A percentile compares a stretch with the other conserved stretches of the same genome.
phyloP scores from a whole-genome alignment of 108 stramenopile species.

The Tribonema minus region DNA sequence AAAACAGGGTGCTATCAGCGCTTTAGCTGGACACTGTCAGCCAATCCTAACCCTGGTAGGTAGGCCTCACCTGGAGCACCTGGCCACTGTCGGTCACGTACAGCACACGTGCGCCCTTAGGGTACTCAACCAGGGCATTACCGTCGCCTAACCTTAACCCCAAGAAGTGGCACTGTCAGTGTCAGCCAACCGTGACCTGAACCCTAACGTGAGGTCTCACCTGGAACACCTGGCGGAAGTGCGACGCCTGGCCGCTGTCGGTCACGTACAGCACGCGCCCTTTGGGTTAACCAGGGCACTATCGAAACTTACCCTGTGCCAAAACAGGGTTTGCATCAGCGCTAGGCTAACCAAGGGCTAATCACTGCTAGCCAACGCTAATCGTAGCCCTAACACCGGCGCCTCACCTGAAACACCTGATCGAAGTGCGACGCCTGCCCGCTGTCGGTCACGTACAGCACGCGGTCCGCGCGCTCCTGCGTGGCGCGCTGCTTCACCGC shows the following conservation, averaged over 20 bases:
- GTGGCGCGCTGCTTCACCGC: slow-evolving; percentile 83
- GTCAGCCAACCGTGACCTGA: too few species aligned
- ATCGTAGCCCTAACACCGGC: neutral
- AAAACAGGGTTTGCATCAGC: too few species aligned
- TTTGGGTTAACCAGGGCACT: too few species aligned
- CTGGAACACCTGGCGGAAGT: slow-evolving; percentile 40
- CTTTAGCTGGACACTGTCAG: too few species aligned
- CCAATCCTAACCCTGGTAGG: too few species aligned
- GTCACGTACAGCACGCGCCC: slow-evolving; percentile 90
- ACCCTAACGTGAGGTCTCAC: neutral
- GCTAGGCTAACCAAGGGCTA: too few species aligned
- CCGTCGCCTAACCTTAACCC: too few species aligned
- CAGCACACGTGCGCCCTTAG: slow-evolving; percentile 78
- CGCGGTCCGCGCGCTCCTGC: slow-evolving; percentile 70
- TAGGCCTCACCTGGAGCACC: slow-evolving; percentile 24
- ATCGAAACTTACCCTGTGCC: too few species aligned
- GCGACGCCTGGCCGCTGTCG: slow-evolving; percentile 69
- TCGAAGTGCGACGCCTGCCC: slow-evolving; percentile 55
- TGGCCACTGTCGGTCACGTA: slow-evolving; percentile 91
- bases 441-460: slow-evolving; percentile 94
- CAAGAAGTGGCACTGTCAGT: too few species aligned
- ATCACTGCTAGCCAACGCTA: too few species aligned
- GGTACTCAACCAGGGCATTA: too few species aligned
- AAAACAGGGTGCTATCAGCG: too few species aligned
- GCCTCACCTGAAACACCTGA: slow-evolving; percentile 4